Evolutionary conservation across 139 green algal species (phyloP), one percentile per base, ranked within the genome.

Genomic region (Closterium sp.): DNA sequence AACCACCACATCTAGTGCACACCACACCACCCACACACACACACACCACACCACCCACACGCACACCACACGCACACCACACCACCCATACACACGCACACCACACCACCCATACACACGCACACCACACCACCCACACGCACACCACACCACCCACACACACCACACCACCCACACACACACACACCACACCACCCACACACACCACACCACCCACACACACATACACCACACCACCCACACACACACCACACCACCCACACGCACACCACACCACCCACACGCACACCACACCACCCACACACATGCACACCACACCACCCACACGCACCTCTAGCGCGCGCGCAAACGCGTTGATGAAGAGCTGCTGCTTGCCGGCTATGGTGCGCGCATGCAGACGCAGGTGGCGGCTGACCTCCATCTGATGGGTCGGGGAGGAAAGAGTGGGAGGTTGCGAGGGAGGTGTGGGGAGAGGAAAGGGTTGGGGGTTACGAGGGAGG

Each of bases 311-410:
- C 64, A 83, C 64, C 64, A 10, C 64, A 83, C 64, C 64, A 10
- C 64, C 64, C 64, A 83, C 28, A 86, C 83, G 2, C 83, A 86
- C 90, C 90, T 95, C 94, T 0, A 95, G 87, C 23, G 93, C 94
- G 38, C 91, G 92, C 8, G 94, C 94, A 76, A 89, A 96, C 7
- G 97, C 95, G 91, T 97, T 98, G 94, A 99, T 98, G 94, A 99
- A 99, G 34, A 99, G 96, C 95, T 99, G 98, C 33, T 91, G 93
- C 95, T 98, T 98, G 91, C 97, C 97, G 2, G 97, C 92, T 88
- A 98, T 97, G 23, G 89, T 87, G 30, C 96, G 92, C 89, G 96
- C 84, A 92, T 97, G 87, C 19, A 96, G 89, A 23, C 95, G 91
- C 35, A 97, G 93, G 38, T 94, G 89, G 1, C 93, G 76, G 88